Base-by-base conservation (phyloP, 306 rosid genomes). In the Prunus padus region DNA sequence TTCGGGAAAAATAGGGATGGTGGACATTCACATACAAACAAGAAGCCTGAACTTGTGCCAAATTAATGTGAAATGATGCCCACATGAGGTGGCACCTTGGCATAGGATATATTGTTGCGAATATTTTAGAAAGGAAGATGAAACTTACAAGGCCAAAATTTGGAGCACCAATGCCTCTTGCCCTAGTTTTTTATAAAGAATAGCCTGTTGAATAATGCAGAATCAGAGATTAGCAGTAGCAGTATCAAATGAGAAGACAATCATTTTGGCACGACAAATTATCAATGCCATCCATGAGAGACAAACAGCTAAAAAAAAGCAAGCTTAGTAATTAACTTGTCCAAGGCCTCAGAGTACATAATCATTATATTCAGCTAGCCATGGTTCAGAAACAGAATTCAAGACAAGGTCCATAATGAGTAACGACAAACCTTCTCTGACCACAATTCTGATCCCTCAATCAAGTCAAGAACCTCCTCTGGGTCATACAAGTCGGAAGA, bases 361-460 rank as follows among this genome's bases (percentile, higher is more conserved):
- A 76, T 75, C 68, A 75, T 63, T 55, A 80, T 57, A 46, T 18
- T 47, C 69, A 63, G 50, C 63, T 45, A 80, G 44, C 69, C 12
- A 61, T 65, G 33, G 65, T 64, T 40, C 47, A 55, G 55, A 47
- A 69, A 54, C 65, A 70, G 19, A 76, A 77, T 51, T 50, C 67
- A 67, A 54, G 80, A 74, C 50, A 71, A 54, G 71, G 77, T 64
- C 67, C 23, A 80, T 45, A 61, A 81, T 72, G 54, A 82, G 55
- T 50, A 23, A 46, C 37, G 62, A 70, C 66, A 47, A 49, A 92
- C 98, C 97, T 95, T 95, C 81, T 95, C 98, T 82, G 84, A 82
- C 98, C 97, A 95, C 64, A 95, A 85, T 69, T 95, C 98, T 75
- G 98, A 95, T 77, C 88, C 96, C 88, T 88, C 98, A 79, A 95